Percentiles rank a stretch among this genome's conserved stretches.
phyloP scores from a whole-genome alignment of 2,329 filamentous ascomycete species.

The Aspergillus sp. region DNA sequence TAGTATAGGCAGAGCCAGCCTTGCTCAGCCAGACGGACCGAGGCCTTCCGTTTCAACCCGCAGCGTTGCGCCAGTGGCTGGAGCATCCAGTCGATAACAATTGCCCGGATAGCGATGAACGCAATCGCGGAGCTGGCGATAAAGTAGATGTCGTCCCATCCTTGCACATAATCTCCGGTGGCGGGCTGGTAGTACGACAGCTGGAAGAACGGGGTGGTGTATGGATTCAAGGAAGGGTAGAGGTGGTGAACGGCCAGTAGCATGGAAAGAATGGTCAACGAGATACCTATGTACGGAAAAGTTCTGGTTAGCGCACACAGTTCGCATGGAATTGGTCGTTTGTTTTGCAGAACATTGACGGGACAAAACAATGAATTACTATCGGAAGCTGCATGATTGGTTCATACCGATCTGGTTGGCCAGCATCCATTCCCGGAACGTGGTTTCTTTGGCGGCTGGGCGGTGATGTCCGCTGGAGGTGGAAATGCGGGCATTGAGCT shows the following conservation, averaged over 20 bases:
- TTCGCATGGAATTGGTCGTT: background rate
- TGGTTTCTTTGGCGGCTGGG: slow-evolving; percentile 39
- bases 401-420: slow-evolving; percentile 77
- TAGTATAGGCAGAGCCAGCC: slow-evolving; percentile 90
- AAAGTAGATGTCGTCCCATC: slow-evolving; percentile 76
- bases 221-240: slow-evolving; percentile 75
- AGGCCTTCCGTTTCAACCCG: slow-evolving; percentile 76
- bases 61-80: slow-evolving; percentile 71
- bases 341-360: background rate
- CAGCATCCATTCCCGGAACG: slow-evolving; percentile 64
- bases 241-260: slow-evolving; percentile 79
- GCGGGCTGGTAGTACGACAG: slow-evolving; percentile 77
- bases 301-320: slow-evolving; percentile 2
- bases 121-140: slow-evolving; percentile 77
- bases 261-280: slow-evolving; percentile 80
- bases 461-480: slow-evolving; percentile 31
- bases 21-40: slow-evolving; percentile 88
- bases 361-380: background rate
- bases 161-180: slow-evolving; percentile 71
- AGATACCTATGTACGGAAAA: slow-evolving; percentile 62
- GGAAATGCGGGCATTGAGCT: slow-evolving; percentile 47
- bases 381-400: background rate
- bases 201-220: slow-evolving; percentile 85
- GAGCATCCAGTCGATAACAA: slow-evolving; percentile 83
- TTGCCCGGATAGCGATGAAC: slow-evolving; percentile 83